A percentile compares a stretch with the other conserved stretches of the same genome.
Conservation (phyloP, 2,329 filamentous ascomycete genomes). For the Nemania sp. region DNA sequence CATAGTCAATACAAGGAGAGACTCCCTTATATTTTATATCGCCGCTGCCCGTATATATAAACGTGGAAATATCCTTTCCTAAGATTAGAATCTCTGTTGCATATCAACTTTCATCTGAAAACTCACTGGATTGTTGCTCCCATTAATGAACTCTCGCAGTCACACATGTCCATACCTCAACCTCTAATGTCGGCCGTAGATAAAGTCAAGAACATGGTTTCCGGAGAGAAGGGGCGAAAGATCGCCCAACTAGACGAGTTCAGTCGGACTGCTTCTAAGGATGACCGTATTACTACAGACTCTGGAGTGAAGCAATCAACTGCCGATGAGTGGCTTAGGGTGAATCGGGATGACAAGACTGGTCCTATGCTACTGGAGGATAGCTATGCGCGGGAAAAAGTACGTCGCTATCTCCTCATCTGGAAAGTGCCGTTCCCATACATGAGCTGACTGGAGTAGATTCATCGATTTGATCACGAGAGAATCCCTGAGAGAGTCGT, state of each 20-base stretch:
- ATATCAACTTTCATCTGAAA: too few relatives aligned
- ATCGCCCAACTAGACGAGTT: conserved; percentile 69
- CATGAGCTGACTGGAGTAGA: conserved; percentile 56
- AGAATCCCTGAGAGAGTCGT: conserved; percentile 75
- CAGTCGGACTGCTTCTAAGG: conserved; percentile 68
- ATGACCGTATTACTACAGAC: conserved; percentile 77
- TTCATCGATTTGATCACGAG: conserved; percentile 78
- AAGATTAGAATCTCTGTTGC: too few relatives aligned
- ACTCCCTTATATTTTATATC: too few relatives aligned
- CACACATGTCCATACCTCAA: not conserved
- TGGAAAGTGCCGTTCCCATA: too few relatives aligned
- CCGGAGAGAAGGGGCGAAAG: conserved; percentile 64
- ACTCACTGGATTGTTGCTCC: too few relatives aligned
- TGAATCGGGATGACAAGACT: conserved; percentile 69
- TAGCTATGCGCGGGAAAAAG: conserved; percentile 79
- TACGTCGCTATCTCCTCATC: conserved; percentile 49
- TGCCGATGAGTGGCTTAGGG: conserved; percentile 82
- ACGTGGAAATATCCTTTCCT: not conserved
- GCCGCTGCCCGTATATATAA: not conserved
- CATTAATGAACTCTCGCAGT: not conserved
- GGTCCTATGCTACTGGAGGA: conserved; percentile 78
- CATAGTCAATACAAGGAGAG: not conserved
- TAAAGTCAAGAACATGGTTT: conserved; percentile 55
- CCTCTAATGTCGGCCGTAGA: conserved; percentile 47
- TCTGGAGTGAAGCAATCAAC: conserved; percentile 79